A percentile compares a stretch with the other conserved stretches of the same genome.
Conservation (phyloP, 2,329 filamentous ascomycete species). For the Cryphonectria japonica region DNA sequence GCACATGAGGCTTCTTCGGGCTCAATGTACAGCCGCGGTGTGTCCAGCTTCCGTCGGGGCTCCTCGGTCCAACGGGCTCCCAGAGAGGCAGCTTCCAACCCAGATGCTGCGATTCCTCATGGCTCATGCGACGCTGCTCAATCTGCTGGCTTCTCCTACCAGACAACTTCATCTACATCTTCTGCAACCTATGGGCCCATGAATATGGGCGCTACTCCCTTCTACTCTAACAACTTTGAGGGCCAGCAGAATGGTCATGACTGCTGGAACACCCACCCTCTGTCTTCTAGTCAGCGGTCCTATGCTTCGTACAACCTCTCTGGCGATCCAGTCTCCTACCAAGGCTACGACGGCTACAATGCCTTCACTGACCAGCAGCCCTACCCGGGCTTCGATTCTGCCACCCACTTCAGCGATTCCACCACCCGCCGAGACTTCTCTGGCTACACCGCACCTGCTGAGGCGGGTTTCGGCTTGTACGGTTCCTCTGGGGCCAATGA, state of each 20-base stretch:
- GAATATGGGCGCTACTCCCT: not conserved
- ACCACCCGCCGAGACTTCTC: constrained; percentile 19
- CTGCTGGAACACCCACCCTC: not conserved
- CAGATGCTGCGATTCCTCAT: not conserved
- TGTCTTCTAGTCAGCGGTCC: not conserved
- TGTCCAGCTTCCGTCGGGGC: not conserved
- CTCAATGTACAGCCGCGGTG: not conserved
- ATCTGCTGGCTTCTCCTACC: constrained; percentile 5
- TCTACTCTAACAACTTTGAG: not conserved
- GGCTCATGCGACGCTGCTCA: not conserved
- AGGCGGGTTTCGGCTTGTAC: not conserved
- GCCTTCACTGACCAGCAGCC: not conserved
- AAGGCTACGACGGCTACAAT: not conserved
- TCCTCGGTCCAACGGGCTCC: not conserved
- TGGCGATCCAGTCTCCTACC: not conserved
- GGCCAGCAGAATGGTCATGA: not conserved
- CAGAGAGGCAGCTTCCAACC: not conserved
- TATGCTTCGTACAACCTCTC: not conserved
- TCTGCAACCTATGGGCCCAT: not conserved
- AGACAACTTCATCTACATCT: constrained; percentile 19
- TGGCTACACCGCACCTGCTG: constrained; percentile 1
- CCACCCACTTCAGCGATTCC: constrained; percentile 24
- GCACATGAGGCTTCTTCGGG: not conserved
- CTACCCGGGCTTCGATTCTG: constrained; percentile 12
- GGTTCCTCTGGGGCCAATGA: not conserved